These are phyloP conservation scores for Phlyctochytrium planicorne DNA, from an alignment of 192 early-diverging fungal genomes.

Conservation along the genomic window DNA sequence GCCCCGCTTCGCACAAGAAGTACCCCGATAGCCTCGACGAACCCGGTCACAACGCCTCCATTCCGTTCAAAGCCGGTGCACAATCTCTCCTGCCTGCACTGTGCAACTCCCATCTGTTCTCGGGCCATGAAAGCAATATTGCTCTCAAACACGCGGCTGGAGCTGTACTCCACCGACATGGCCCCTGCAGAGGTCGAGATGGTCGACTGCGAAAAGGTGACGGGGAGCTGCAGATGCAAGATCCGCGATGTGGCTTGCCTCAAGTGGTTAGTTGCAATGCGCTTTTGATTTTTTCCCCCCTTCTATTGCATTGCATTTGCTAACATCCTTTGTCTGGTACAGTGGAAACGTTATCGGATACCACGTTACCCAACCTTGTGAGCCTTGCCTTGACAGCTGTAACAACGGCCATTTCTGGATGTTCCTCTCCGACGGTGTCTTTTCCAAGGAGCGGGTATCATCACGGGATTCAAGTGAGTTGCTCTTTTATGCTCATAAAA, in stretches of 20 bases:
- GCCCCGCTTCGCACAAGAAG: too few relatives aligned
- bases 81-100: constrained; percentile 66
- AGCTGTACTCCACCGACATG: constrained; percentile 71
- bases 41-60: too few relatives aligned
- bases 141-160: constrained; percentile 65
- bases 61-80: constrained; percentile 73
- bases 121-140: constrained; percentile 84
- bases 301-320: neutral
- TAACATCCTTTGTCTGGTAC: neutral
- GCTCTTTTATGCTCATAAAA: neutral
- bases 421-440: constrained; percentile 51
- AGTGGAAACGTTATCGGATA: constrained; percentile 75
- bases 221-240: constrained; percentile 73
- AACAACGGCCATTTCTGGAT: constrained; percentile 99
- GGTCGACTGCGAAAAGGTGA: constrained; percentile 76
- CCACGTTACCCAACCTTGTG: constrained; percentile 80
- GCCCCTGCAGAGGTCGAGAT: constrained; percentile 55
- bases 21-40: too few relatives aligned
- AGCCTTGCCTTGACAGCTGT: constrained; percentile 81
- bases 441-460: constrained; percentile 24
- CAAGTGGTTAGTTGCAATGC: constrained; percentile 55
- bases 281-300: neutral
- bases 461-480: constrained; percentile 1
- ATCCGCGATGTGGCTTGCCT: constrained; percentile 80
- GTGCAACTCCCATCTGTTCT: constrained; percentile 57